Conservation (phyloP, 139 green algal genomes). For the Chlorella sp. region DNA sequence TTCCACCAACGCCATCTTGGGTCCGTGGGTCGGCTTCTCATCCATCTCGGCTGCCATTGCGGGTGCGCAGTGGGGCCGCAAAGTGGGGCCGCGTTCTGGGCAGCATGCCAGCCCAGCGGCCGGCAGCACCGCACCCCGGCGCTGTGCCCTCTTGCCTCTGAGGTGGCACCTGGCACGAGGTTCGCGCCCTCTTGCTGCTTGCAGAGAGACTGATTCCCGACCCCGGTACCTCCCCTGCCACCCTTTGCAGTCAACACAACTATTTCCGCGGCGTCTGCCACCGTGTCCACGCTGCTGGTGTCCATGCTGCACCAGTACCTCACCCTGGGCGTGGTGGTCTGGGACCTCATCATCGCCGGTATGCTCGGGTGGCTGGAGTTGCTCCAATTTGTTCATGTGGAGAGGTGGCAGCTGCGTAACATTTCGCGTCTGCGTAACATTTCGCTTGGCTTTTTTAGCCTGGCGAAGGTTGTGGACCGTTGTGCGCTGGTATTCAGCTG, state of each 20-base stretch:
- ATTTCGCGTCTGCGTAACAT: no score
- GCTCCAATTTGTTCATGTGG: neutral
- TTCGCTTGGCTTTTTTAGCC: no score
- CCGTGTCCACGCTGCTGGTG: slow-evolving; percentile 15
- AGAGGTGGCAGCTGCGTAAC: neutral
- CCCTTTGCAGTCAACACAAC: slow-evolving; percentile 29
- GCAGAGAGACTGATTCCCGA: neutral
- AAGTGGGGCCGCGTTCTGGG: no score
- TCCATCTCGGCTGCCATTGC: slow-evolving; percentile 26
- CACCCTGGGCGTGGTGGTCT: slow-evolving; percentile 30
- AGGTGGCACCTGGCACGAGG: no score
- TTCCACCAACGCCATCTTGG: slow-evolving; percentile 65
- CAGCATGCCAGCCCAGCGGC: no score
- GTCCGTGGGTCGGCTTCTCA: neutral
- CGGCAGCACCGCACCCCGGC: no score
- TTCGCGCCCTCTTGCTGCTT: neutral
- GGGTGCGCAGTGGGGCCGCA: neutral
- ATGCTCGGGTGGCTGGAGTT: neutral
- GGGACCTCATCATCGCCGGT: slow-evolving; percentile 40
- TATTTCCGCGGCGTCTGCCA: slow-evolving; percentile 28
- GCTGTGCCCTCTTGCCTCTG: neutral
- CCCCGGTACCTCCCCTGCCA: neutral
- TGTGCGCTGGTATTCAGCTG: no score
- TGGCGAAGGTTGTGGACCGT: no score
- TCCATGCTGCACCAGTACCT: slow-evolving; percentile 39